These are phyloP conservation scores for Phytophthora constricta DNA, from an alignment of 352 stramenopile species.

Conservation along the genomic window DNA sequence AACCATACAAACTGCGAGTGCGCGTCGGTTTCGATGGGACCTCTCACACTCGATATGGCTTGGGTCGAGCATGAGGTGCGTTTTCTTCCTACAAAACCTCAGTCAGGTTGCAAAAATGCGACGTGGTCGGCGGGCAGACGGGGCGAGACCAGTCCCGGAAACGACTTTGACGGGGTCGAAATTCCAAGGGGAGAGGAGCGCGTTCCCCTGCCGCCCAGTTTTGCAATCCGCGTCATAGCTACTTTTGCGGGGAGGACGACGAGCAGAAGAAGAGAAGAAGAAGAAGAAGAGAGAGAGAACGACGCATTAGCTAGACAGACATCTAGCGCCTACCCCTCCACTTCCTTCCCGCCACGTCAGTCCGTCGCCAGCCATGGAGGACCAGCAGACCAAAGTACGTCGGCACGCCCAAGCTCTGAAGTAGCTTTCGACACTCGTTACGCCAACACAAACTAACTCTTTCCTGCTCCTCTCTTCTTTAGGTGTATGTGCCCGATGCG, in stretches of 20 bases:
- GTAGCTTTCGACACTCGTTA: not conserved
- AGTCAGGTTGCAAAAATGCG: not conserved
- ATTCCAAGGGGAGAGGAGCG: not conserved
- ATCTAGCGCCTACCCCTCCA: not conserved
- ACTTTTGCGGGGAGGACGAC: conserved; percentile 44
- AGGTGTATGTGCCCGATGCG: conserved; percentile 86
- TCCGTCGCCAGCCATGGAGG: conserved; percentile 35
- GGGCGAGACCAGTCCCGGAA: not conserved
- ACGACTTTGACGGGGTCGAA: not conserved
- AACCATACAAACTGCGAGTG: conserved; percentile 2
- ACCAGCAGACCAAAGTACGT: conserved; percentile 55
- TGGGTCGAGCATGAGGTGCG: not conserved
- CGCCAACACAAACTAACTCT: not conserved
- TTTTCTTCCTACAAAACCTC: not conserved
- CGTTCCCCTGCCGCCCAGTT: conserved; percentile 1
- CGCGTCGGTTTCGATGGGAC: not conserved
- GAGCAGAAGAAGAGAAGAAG: conserved; percentile 21
- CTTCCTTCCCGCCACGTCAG: conserved; percentile 8
- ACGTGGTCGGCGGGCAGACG: not conserved
- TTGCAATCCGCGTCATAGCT: conserved; percentile 38
- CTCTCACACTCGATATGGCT: not conserved
- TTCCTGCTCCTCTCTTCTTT: not conserved
- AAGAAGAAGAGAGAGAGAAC: not conserved
- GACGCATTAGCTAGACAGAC: no score
- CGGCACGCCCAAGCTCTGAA: no score